Evolutionary conservation across 2,329 filamentous ascomycete species (phyloP), one percentile per base, ranked within the genome.

Genomic region (Calonectria henricotiae): DNA sequence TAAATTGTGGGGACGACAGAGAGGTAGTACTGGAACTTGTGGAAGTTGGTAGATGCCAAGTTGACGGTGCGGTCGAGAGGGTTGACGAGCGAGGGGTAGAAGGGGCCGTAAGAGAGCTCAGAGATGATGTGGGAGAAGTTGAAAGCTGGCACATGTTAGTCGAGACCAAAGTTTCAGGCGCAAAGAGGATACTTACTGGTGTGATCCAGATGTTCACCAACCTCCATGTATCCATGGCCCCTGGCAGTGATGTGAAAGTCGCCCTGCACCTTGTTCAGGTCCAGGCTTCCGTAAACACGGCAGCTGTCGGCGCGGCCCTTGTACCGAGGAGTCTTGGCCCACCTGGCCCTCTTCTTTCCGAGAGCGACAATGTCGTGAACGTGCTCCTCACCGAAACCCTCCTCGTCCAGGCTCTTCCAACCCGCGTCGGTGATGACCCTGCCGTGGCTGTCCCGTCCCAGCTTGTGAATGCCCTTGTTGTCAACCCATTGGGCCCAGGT

Each of bases 101-200:
- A 98, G n/a, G 95, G 92, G 4, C 96, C 96, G 83, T 98, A 99
- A 69, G 95, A 98, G 76, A 99, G 90, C 83, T 99, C 96, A 78
- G 93, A 95, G 85, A 99, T 91, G 82, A 98, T 92, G 85, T 99
- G 96, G 37, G 94, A 96, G 88, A 99, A 99, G 88, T 99, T 98
- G 89, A 99, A 98, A 25, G 88, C 94, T 96, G 76, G 5, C 20
- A 7, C 25, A 20, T 58, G 32, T 58, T 5, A 58, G 30, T 27
- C 25, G 20, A 17, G 43, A 46, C 20, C 2, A 6, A 7, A 27
- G 25, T 13, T 25, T 25, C 3, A 39, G 13, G 35, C 32, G 20
- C 20, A 9, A 25, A 7, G 5, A 4, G 7, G 8, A 23, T 20
- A 86, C 91, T 83, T 87, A 96, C 94, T 82, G 46, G 81, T 86